Conservation (phyloP, 2,329 filamentous ascomycete species). For the Cytospora piceae region DNA sequence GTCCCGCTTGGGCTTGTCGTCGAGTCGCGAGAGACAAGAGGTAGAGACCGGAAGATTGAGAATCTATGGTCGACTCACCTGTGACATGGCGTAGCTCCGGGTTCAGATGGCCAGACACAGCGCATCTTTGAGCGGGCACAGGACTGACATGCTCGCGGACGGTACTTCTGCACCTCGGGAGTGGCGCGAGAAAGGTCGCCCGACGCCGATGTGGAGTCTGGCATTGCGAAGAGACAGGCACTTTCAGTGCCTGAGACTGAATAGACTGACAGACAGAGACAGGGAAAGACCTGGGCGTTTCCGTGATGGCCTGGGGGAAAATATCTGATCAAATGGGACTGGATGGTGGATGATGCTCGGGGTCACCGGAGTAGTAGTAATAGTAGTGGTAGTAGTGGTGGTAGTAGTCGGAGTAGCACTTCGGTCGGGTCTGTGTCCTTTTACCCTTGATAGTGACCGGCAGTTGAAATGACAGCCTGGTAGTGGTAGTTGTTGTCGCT, state of each 20-base stretch:
- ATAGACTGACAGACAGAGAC: background rate
- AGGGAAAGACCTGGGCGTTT: background rate
- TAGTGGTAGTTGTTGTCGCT: background rate
- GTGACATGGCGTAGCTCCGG: conserved; percentile 29
- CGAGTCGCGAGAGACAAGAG: background rate
- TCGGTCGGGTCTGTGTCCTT: background rate
- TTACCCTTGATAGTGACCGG: too few species aligned
- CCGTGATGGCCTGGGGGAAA: background rate
- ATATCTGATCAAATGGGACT: too few species aligned
- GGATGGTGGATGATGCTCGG: too few species aligned
- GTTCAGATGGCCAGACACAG: conserved; percentile 30
- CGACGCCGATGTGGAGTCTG: conserved; percentile 29
- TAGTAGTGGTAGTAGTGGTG: too few species aligned
- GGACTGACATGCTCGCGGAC: conserved; percentile 29
- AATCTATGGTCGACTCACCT: conserved; percentile 15
- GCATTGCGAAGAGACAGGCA: conserved; percentile 14
- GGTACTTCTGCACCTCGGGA: conserved; percentile 32
- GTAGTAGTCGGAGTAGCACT: too few species aligned
- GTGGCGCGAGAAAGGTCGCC: conserved; percentile 29
- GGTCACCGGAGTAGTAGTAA: too few species aligned
- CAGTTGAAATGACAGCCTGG: background rate
- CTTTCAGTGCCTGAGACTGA: too few species aligned
- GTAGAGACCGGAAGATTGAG: background rate
- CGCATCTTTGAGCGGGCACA: conserved; percentile 31
- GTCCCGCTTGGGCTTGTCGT: background rate